Percentiles rank a stretch among this genome's conserved stretches.
Evolutionary conservation across 208 protist species (phyloP).

Genomic region (Trypanosoma avium): DNA sequence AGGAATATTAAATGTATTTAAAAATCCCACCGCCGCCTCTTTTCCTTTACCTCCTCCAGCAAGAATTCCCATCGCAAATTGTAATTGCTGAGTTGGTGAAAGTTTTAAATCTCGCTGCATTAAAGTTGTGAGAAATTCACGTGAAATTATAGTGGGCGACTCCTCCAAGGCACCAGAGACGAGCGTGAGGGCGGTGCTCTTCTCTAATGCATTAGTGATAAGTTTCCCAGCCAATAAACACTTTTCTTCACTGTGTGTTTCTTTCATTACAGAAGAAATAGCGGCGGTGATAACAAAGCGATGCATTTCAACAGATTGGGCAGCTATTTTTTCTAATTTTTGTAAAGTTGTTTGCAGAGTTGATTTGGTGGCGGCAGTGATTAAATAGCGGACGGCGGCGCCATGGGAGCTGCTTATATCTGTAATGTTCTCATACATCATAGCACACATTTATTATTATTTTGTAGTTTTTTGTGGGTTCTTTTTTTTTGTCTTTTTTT

Average conservation of each 20-base stretch:
- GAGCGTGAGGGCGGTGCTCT: slow-evolving; percentile 66
- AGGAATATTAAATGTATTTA: slow-evolving; percentile 57
- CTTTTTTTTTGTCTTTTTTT: slow-evolving; percentile 3
- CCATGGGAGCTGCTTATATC: slow-evolving; percentile 71
- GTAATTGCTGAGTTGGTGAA: slow-evolving; percentile 63
- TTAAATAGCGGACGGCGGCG: slow-evolving; percentile 70
- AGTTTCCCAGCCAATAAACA: slow-evolving; percentile 51
- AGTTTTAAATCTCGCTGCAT: slow-evolving; percentile 71
- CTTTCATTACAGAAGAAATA: slow-evolving; percentile 30
- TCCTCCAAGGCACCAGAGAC: slow-evolving; percentile 50
- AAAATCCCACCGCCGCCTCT: slow-evolving; percentile 54
- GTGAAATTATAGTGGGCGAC: slow-evolving; percentile 37
- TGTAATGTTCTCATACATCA: slow-evolving; percentile 78
- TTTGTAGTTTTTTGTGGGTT: not conserved
- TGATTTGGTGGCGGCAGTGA: slow-evolving; percentile 67
- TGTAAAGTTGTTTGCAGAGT: slow-evolving; percentile 70
- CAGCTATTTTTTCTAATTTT: slow-evolving; percentile 65
- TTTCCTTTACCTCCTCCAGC: slow-evolving; percentile 52
- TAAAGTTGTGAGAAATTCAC: slow-evolving; percentile 46
- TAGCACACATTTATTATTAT: slow-evolving; percentile 9
- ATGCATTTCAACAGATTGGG: slow-evolving; percentile 50
- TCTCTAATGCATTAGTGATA: slow-evolving; percentile 57
- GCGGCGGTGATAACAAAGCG: slow-evolving; percentile 57
- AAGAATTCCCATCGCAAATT: slow-evolving; percentile 69
- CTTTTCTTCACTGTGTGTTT: slow-evolving; percentile 32